Conservation (phyloP, 75 land plant genomes). For the Pinus albicaulis region DNA sequence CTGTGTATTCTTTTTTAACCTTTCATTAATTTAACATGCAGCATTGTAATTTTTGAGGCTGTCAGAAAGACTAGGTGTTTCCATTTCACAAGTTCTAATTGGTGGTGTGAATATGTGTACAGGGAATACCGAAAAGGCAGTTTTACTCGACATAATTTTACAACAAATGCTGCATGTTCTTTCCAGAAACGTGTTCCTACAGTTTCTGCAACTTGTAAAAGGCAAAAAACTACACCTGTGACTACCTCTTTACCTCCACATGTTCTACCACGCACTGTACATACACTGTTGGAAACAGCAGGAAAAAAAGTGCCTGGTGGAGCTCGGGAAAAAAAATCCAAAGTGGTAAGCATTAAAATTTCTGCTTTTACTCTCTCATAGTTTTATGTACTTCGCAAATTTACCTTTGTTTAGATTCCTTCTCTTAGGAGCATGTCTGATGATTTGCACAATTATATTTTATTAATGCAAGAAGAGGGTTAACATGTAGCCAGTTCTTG, state of each 20-base stretch:
- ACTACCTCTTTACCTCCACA: background rate
- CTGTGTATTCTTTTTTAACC: background rate
- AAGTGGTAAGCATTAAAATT: conserved; percentile 3
- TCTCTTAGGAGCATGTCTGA: background rate
- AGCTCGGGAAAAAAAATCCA: background rate
- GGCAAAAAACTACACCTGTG: conserved; percentile 12
- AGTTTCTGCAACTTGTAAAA: conserved; percentile 13
- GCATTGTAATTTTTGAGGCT: background rate
- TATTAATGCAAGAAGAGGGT: background rate
- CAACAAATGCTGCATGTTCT: background rate
- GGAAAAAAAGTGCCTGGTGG: background rate
- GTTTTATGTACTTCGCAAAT: background rate
- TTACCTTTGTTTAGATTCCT: background rate
- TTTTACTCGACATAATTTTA: background rate
- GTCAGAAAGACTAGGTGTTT: background rate
- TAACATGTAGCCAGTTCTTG: too few relatives aligned
- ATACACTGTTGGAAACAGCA: background rate
- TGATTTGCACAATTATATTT: background rate
- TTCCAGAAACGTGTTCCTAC: conserved; percentile 3
- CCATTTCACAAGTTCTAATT: background rate
- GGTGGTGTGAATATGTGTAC: conserved; percentile 6
- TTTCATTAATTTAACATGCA: background rate
- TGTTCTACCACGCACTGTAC: background rate
- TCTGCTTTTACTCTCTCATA: background rate
- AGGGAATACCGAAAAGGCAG: conserved; percentile 21